Base-by-base conservation (phyloP, 2,329 filamentous ascomycete genomes). In the Aureobasidium zeae region DNA sequence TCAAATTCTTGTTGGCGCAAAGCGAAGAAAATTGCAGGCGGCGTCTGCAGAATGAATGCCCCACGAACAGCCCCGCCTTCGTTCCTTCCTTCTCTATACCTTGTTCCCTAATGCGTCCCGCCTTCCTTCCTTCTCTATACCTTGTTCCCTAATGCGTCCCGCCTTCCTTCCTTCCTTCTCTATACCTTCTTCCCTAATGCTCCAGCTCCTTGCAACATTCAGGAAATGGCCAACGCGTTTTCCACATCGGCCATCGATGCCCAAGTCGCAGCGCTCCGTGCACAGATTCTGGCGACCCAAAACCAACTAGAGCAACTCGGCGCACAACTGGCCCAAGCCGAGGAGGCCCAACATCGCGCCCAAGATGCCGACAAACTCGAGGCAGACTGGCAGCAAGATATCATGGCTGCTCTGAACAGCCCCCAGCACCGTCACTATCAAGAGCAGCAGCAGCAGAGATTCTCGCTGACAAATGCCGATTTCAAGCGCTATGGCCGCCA, bases 401-500 rank as follows among this genome's bases (percentile, higher is more conserved):
- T 66, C 0, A 57, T 64, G 39, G 62, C 62, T 1, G 61, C 48
- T 13, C 44, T 48, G 22, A 45, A 48, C 29, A 49, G 47, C 35
- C 43, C 52, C 15, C 35, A 49, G 25, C 54, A 59, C 39, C 51
- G 52, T 15, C 39, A 47, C 20, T 19, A 29, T 21, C 24, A 30
- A 17, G 10, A 33, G 26, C 25, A 35, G 13, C 5, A 19, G 4
- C 48, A 48, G 8, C 46, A 48, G 22, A 17, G 50, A 33, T 39
- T 38, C 55, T 2, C 84, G 0, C 68, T 94, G 2, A 62, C 66
- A 3, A 65, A 70, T 12, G 75, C 82, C 4, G 87, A 95, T 54
- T 94, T 94, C 60, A 77, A 77, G 51, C 75, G 88, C 49, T 96
- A 96, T 66, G 87, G 86, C 6, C 73, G 89, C 28, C 89, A 95